phyloP scores from a whole-genome alignment of 306 rosid species.

The Fagus sylvatica region DNA sequence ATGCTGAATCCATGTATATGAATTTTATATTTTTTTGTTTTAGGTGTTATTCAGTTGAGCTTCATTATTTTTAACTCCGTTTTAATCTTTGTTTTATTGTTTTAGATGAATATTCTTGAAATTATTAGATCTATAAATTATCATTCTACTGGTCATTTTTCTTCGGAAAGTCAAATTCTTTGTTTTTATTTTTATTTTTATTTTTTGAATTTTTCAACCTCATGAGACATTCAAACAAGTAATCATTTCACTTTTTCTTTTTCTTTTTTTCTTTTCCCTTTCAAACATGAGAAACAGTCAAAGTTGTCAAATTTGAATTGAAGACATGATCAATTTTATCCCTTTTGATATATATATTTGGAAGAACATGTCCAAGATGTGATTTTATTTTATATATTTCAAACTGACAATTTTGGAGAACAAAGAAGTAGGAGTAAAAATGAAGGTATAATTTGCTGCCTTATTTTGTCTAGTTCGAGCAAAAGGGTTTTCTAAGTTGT shows the following conservation, averaged over 20 bases:
- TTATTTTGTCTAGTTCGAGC: background rate
- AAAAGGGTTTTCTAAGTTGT: background rate
- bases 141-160: background rate
- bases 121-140: constrained; percentile 9
- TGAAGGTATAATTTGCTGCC: background rate
- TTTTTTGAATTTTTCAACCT: background rate
- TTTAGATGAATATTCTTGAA: background rate
- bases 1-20: background rate
- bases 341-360: background rate
- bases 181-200: background rate
- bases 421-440: background rate
- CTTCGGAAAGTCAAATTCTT: background rate
- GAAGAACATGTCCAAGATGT: background rate
- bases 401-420: constrained; percentile 2
- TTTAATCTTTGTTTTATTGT: background rate
- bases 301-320: background rate
- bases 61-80: background rate
- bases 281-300: constrained; percentile 21
- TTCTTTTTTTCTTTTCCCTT: background rate
- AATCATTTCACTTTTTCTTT: background rate
- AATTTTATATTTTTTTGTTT: background rate
- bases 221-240: background rate
- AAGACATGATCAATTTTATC: constrained; percentile 2
- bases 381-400: background rate
- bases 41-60: background rate